These are phyloP conservation scores for Colletotrichum sublineola DNA, from an alignment of 2,329 filamentous ascomycete species.

Conservation along the genomic window DNA sequence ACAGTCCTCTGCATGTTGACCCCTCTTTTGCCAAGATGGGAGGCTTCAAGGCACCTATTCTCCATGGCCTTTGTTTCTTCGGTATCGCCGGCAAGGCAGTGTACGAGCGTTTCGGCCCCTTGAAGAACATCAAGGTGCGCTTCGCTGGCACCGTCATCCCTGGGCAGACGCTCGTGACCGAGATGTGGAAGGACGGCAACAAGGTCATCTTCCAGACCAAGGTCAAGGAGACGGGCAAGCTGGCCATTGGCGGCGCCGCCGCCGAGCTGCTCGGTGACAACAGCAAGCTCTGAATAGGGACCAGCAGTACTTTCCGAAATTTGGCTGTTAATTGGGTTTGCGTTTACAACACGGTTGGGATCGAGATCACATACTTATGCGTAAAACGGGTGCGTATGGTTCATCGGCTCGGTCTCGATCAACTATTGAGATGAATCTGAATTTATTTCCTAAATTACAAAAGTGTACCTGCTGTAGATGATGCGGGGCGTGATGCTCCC, in stretches of 20 bases:
- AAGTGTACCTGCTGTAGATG: slow-evolving; percentile 3
- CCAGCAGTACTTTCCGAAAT: not conserved
- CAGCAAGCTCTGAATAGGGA: slow-evolving; percentile 47
- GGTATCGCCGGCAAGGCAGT: slow-evolving; percentile 93
- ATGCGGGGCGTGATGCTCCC: not conserved
- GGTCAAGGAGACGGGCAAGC: slow-evolving; percentile 93
- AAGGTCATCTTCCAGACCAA: slow-evolving; percentile 87
- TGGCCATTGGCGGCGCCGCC: slow-evolving; percentile 84
- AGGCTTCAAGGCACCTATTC: slow-evolving; percentile 92
- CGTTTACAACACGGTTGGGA: too few species aligned
- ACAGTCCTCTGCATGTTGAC: slow-evolving; percentile 89
- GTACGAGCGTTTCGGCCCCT: slow-evolving; percentile 83
- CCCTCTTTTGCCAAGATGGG: slow-evolving; percentile 94
- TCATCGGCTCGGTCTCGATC: not conserved
- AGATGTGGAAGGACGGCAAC: slow-evolving; percentile 92
- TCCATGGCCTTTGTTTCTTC: slow-evolving; percentile 97
- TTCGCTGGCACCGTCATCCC: slow-evolving; percentile 89
- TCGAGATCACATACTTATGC: not conserved
- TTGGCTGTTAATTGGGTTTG: not conserved
- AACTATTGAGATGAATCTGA: not conserved
- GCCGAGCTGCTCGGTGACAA: slow-evolving; percentile 73
- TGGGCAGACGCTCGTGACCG: slow-evolving; percentile 89
- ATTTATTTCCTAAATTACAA: slow-evolving; percentile 13
- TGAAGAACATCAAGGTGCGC: slow-evolving; percentile 92
- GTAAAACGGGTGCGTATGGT: slow-evolving; percentile 2